phyloP scores from a whole-genome alignment of 164 flowering plant species.

The Euptelea pleiosperma region DNA sequence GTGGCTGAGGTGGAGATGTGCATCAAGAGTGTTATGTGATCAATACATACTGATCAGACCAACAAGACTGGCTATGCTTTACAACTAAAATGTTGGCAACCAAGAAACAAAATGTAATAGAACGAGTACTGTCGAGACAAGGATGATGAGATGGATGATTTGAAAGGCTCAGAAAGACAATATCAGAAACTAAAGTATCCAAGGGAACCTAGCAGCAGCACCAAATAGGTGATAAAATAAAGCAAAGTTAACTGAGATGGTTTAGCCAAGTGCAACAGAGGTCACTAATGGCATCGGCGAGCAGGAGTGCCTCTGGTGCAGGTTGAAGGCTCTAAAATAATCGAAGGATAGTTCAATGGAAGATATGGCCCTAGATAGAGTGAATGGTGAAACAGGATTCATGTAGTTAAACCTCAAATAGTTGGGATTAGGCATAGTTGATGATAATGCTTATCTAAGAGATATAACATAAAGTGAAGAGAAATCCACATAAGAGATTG shows the following conservation, averaged over 20 bases:
- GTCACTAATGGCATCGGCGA: neutral
- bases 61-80: neutral
- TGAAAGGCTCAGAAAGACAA: too few relatives aligned
- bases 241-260: neutral
- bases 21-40: neutral
- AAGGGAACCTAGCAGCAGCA: neutral
- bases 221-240: neutral
- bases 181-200: neutral
- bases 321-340: neutral
- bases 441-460: too few relatives aligned
- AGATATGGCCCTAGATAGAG: too few relatives aligned
- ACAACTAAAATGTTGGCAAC: neutral
- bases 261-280: neutral
- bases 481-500: constrained; percentile 1
- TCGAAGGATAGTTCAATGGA: too few relatives aligned
- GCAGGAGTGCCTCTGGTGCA: neutral
- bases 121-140: too few relatives aligned
- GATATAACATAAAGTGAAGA: neutral
- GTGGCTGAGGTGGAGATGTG: neutral
- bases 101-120: neutral
- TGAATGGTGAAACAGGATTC: too few relatives aligned
- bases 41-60: neutral
- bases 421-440: too few relatives aligned
- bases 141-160: too few relatives aligned
- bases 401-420: too few relatives aligned